phyloP scores from a whole-genome alignment of 2,329 filamentous ascomycete species.

The Stemphylium beticola region DNA sequence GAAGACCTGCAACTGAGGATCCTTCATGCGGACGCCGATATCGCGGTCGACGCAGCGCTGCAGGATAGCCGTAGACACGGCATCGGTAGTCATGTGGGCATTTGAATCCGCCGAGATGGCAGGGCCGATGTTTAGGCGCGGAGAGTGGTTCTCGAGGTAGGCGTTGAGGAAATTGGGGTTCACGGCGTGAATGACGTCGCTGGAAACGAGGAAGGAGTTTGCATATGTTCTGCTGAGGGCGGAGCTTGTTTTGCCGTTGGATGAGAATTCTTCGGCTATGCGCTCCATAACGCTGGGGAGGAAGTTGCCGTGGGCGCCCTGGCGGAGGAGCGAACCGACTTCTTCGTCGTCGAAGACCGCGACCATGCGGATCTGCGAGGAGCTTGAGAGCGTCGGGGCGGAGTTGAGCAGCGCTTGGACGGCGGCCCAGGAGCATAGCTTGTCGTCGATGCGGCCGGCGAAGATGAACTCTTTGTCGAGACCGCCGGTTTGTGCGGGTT shows the following conservation, averaged over 20 bases:
- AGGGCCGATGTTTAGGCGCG: slow-evolving; percentile 86
- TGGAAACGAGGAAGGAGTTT: slow-evolving; percentile 88
- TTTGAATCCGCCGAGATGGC: slow-evolving; percentile 82
- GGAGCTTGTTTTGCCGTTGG: slow-evolving; percentile 52
- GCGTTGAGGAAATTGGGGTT: slow-evolving; percentile 89
- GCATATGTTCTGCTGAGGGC: slow-evolving; percentile 83
- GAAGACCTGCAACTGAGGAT: slow-evolving; percentile 80
- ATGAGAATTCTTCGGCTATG: slow-evolving; percentile 71
- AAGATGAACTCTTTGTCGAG: slow-evolving; percentile 94
- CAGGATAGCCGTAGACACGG: slow-evolving; percentile 81
- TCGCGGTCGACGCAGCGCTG: slow-evolving; percentile 72
- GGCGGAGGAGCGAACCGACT: slow-evolving; percentile 87
- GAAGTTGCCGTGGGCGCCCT: slow-evolving; percentile 90
- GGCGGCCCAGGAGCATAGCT: slow-evolving; percentile 93
- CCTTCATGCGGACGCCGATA: slow-evolving; percentile 53
- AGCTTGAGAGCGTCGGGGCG: slow-evolving; percentile 56
- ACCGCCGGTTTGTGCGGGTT: slow-evolving; percentile 82
- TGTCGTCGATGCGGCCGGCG: slow-evolving; percentile 94
- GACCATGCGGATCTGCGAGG: slow-evolving; percentile 82
- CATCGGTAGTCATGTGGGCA: slow-evolving; percentile 95
- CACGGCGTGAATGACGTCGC: slow-evolving; percentile 91
- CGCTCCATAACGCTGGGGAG: slow-evolving; percentile 81
- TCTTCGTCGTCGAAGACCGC: slow-evolving; percentile 98
- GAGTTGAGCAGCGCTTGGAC: slow-evolving; percentile 79
- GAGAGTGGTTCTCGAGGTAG: slow-evolving; percentile 86